Base-by-base conservation (phyloP, 1,284 basidiomycete species). In the Apiotrichum siamense region DNA sequence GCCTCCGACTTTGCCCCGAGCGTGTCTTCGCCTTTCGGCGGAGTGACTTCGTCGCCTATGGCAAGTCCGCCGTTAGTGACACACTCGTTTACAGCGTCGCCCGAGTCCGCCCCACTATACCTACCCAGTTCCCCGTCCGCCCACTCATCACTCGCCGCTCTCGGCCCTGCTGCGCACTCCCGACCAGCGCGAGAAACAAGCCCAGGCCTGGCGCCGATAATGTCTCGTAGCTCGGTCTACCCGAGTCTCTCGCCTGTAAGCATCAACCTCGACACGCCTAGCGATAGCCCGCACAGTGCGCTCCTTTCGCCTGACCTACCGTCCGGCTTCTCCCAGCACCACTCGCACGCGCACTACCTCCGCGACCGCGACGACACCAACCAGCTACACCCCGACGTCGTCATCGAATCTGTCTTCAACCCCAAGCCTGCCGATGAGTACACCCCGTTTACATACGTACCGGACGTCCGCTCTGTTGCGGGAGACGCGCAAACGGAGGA, bases 371-470 rank as follows among this genome's bases (percentile, higher is more conserved):
- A 18, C 3, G 36, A 36, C 37, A 24, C 25, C n/a, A 9, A 29
- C 6, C 26, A 45, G 12, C 47, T 56, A 36, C 50, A 62, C 0
- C 61, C 72, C 5, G 69, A 72, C 24, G 52, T 61, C 1, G 59
- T 72, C 33, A 68, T 70, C 33, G 70, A 73, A 54, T 58, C 59
- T 21, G 55, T 72, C 18, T 73, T 72, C 61, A 72, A 73, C 47
- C 70, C 70, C 1, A 49, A 50, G 21, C 60, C 65, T 0, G 60
- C 58, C 0, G 50, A 43, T 11, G 65, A 65, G 29, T 57, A 60
- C 3, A 54, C 62, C 3, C 69, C 69, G 15, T 70, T 73, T 52
- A 70, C 69, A 0, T 73, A 63, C 57, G 53, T 70, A 10, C 60
- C 63, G 10, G 29, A 42, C 25, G 41, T 31, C 18, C 26, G n/a